Conservation (phyloP, 441 rosid species). For the Gossypium gossypioides region DNA sequence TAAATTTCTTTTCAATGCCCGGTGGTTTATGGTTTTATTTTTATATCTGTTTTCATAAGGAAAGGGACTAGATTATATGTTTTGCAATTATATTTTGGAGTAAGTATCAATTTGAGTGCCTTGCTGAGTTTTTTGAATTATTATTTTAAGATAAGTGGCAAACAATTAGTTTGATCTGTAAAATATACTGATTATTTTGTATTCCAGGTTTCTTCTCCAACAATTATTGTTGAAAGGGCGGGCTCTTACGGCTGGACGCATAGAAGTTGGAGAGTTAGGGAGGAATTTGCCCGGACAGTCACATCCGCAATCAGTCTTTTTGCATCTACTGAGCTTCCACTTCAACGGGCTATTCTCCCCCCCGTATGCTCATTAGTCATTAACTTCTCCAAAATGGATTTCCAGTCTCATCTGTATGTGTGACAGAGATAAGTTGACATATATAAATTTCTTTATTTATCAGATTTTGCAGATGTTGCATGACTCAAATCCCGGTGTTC, state of each 20-base stretch:
- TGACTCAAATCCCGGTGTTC: conserved; percentile 74
- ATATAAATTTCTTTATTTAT: not conserved
- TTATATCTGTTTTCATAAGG: not conserved
- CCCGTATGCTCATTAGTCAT: conserved; percentile 39
- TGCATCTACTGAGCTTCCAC: conserved; percentile 89
- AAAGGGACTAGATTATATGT: not conserved
- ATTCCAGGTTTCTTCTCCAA: conserved; percentile 86
- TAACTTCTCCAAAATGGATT: not conserved
- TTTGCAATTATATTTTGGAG: not conserved
- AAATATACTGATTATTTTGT: not conserved
- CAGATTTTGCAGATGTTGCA: conserved; percentile 90
- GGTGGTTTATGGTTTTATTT: not conserved
- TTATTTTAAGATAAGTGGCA: not conserved
- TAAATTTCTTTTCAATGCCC: not conserved
- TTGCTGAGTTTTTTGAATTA: too few relatives aligned
- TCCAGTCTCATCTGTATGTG: conserved; percentile 2
- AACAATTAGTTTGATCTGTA: not conserved
- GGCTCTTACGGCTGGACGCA: conserved; percentile 94
- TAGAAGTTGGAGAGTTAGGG: conserved; percentile 87
- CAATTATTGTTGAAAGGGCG: conserved; percentile 94
- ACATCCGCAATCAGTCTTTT: conserved; percentile 88
- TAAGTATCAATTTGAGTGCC: too few relatives aligned
- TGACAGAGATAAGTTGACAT: conserved; percentile 1
- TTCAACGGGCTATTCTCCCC: conserved; percentile 92
- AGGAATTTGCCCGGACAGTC: conserved; percentile 93